These are phyloP conservation scores for Mycosphaerella sp. DNA, from an alignment of 2,329 filamentous ascomycete species.

Conservation along the genomic window DNA sequence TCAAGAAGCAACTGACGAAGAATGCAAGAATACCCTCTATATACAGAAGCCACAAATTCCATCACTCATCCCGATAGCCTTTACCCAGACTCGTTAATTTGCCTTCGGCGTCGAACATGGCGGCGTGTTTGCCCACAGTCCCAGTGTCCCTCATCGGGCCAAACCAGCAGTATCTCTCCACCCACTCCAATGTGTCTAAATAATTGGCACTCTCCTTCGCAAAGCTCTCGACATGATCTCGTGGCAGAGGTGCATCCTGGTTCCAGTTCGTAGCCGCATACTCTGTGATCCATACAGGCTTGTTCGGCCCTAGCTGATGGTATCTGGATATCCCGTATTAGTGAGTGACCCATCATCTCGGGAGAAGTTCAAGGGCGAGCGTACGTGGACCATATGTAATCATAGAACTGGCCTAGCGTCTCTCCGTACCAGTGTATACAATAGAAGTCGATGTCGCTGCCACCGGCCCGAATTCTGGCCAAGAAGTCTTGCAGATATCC, in stretches of 20 bases:
- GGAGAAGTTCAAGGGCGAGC: background rate
- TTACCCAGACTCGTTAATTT: conserved; percentile 29
- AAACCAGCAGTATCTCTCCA: conserved; percentile 33
- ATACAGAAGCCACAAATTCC: background rate
- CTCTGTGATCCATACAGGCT: conserved; percentile 33
- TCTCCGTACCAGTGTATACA: conserved; percentile 31
- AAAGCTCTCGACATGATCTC: conserved; percentile 29
- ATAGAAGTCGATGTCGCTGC: conserved; percentile 30
- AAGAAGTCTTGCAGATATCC: conserved; percentile 29
- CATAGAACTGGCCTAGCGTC: conserved; percentile 28
- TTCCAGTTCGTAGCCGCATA: conserved; percentile 32
- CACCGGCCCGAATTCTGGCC: conserved; percentile 19
- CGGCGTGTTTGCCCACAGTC: conserved; percentile 29
- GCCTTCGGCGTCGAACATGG: conserved; percentile 30
- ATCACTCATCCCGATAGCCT: conserved; percentile 28
- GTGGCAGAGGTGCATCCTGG: conserved; percentile 20
- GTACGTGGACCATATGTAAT: conserved; percentile 32
- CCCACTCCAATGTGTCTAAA: conserved; percentile 31
- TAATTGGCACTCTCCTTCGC: conserved; percentile 27
- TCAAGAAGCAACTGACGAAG: too few relatives aligned
- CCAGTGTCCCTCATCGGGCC: conserved; percentile 29
- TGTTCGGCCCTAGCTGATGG: conserved; percentile 24
- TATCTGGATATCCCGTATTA: background rate
- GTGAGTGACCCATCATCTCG: background rate
- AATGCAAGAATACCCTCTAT: too few relatives aligned